These are phyloP conservation scores for Claviceps pusilla DNA, from an alignment of 2,329 filamentous ascomycete species.

Conservation along the genomic window DNA sequence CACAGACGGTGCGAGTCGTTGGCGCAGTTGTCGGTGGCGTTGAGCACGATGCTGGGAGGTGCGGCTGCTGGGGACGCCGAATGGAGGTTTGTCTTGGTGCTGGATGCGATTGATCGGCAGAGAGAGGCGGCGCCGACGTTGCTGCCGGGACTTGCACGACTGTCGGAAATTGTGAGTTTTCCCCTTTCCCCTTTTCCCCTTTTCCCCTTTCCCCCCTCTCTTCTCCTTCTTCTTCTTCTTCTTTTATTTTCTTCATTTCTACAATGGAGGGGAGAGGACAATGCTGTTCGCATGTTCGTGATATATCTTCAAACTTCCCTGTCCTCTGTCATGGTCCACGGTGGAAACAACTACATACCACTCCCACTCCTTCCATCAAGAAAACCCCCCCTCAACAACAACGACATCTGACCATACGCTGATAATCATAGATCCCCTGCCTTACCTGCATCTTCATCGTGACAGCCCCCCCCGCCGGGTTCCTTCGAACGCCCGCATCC, in stretches of 20 bases:
- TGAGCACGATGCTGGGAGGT: slow-evolving; percentile 44
- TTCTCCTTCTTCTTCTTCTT: too few species aligned
- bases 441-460: slow-evolving; percentile 67
- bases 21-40: slow-evolving; percentile 57
- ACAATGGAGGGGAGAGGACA: too few species aligned
- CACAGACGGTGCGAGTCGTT: slow-evolving; percentile 59
- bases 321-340: background rate
- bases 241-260: background rate
- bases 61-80: slow-evolving; percentile 21
- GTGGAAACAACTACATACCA: background rate
- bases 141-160: slow-evolving; percentile 61
- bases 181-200: background rate
- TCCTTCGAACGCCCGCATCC: slow-evolving; percentile 54
- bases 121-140: slow-evolving; percentile 66
- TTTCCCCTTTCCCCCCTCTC: background rate
- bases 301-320: background rate
- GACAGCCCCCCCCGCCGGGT: slow-evolving; percentile 51
- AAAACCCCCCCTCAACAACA: background rate
- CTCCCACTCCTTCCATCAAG: background rate
- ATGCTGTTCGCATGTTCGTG: too few species aligned
- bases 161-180: slow-evolving; percentile 61
- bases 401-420: background rate
- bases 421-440: slow-evolving; percentile 49
- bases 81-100: slow-evolving; percentile 61
- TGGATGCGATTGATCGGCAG: slow-evolving; percentile 78